phyloP scores from a whole-genome alignment of 164 flowering plant species.

The Aristolochia fimbriata region DNA sequence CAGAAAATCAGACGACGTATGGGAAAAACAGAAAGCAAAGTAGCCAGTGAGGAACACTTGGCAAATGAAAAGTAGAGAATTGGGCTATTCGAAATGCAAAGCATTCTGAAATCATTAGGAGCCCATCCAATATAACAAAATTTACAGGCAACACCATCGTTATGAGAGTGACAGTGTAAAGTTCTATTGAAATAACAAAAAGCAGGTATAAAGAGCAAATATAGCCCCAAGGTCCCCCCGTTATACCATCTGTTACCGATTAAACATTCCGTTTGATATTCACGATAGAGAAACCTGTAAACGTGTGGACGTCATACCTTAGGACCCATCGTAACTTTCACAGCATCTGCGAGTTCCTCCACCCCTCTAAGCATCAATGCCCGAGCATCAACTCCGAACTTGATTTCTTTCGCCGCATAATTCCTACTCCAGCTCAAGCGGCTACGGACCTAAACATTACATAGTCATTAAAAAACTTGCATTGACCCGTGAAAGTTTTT shows the following conservation, averaged over 20 bases:
- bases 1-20: neutral
- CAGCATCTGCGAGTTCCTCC: constrained; percentile 94
- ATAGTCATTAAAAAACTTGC: neutral
- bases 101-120: too few relatives aligned
- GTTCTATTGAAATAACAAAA: too few relatives aligned
- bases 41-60: too few relatives aligned
- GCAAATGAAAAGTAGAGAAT: too few relatives aligned
- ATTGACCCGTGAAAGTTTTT: neutral
- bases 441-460: constrained; percentile 40
- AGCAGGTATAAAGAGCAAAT: too few relatives aligned
- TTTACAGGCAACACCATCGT: too few relatives aligned
- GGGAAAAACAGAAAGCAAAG: neutral
- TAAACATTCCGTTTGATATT: too few relatives aligned
- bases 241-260: too few relatives aligned
- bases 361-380: constrained; percentile 92
- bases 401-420: constrained; percentile 91
- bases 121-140: too few relatives aligned
- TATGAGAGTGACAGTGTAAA: too few relatives aligned
- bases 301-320: constrained; percentile 37
- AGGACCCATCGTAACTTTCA: constrained; percentile 96
- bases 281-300: neutral
- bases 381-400: constrained; percentile 86
- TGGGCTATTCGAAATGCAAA: too few relatives aligned
- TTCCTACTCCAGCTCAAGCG: constrained; percentile 74
- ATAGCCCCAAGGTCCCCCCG: too few relatives aligned